phyloP scores from a whole-genome alignment of 768 basidiomycete species.

The Tubosaeta brunneosetosa region DNA sequence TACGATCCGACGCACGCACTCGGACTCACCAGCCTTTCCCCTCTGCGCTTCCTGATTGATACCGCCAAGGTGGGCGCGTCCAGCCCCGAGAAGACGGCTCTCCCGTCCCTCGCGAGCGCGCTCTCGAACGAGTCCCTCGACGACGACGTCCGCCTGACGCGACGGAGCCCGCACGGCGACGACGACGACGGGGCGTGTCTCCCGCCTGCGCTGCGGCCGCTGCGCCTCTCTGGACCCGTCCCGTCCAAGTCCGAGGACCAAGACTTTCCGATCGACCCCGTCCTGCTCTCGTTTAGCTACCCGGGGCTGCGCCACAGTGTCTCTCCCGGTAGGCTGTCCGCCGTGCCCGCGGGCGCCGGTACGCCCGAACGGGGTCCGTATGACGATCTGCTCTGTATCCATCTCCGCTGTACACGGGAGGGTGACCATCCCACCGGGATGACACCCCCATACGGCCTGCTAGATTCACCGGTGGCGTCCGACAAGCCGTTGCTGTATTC shows the following conservation, averaged over 20 bases:
- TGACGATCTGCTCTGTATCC: not conserved
- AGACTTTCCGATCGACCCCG: slow-evolving; percentile 25
- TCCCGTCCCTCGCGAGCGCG: slow-evolving; percentile 17
- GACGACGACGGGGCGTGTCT: slow-evolving; percentile 8
- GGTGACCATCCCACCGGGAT: not conserved
- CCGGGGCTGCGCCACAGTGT: not conserved
- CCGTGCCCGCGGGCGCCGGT: not conserved
- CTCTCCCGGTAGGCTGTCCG: not conserved
- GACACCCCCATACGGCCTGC: not conserved
- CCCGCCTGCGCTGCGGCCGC: slow-evolving; percentile 18
- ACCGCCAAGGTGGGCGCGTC: not conserved
- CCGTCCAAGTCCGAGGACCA: not conserved
- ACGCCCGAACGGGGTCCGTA: not conserved
- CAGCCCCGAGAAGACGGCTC: not conserved
- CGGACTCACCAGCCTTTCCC: not conserved
- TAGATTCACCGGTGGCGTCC: not conserved
- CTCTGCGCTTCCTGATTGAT: not conserved
- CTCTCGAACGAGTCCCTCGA: slow-evolving; percentile 18
- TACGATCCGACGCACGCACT: not conserved
- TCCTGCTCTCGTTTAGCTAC: slow-evolving; percentile 18
- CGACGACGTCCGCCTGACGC: slow-evolving; percentile 6
- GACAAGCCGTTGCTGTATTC: not conserved
- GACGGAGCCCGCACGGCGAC: not conserved
- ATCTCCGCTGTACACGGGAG: not conserved
- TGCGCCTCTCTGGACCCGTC: slow-evolving; percentile 18